Conservation (phyloP, 2,329 filamentous ascomycete species). For the Ophiocordyceps robertsii region DNA sequence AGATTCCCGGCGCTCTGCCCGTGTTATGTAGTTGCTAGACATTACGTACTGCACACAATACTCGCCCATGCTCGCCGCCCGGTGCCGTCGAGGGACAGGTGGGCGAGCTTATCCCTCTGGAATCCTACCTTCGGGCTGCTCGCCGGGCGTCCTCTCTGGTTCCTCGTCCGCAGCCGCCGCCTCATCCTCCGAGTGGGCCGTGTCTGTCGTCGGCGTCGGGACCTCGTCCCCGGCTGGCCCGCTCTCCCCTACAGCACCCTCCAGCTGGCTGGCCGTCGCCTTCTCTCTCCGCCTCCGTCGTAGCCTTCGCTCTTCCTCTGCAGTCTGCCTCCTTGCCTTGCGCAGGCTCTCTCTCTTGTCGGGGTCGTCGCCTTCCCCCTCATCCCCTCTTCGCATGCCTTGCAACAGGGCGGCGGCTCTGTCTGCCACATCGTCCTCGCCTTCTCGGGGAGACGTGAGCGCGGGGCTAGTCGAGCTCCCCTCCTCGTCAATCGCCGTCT, state of each 20-base stretch:
- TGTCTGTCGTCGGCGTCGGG: constrained; percentile 3
- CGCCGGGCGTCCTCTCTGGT: constrained; percentile 1
- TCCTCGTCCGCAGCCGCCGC: neutral
- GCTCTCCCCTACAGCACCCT: constrained; percentile 12
- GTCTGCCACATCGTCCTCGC: constrained; percentile 66
- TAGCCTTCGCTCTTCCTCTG: constrained; percentile 62
- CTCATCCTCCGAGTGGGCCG: constrained; percentile 4
- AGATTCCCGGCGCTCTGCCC: constrained; percentile 2
- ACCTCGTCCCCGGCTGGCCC: constrained; percentile 5
- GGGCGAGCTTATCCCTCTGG: constrained; percentile 3
- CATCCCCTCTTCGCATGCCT: constrained; percentile 60
- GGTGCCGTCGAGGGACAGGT: neutral
- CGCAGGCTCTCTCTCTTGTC: constrained; percentile 49
- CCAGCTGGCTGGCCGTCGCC: constrained; percentile 23
- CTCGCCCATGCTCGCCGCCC: constrained; percentile 8
- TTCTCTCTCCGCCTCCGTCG: constrained; percentile 55
- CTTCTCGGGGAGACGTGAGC: constrained; percentile 27
- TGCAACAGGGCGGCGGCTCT: constrained; percentile 74
- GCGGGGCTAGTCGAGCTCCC: constrained; percentile 38
- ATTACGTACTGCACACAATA: constrained; percentile 19
- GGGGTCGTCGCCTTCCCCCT: constrained; percentile 35
- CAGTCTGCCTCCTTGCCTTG: constrained; percentile 51
- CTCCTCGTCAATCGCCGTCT: constrained; percentile 31
- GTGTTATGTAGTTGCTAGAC: constrained; percentile 15
- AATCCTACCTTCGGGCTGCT: constrained; percentile 4